These are phyloP conservation scores for Coelastrella sp. DNA, from an alignment of 139 green algal genomes.

Conservation along the genomic window DNA sequence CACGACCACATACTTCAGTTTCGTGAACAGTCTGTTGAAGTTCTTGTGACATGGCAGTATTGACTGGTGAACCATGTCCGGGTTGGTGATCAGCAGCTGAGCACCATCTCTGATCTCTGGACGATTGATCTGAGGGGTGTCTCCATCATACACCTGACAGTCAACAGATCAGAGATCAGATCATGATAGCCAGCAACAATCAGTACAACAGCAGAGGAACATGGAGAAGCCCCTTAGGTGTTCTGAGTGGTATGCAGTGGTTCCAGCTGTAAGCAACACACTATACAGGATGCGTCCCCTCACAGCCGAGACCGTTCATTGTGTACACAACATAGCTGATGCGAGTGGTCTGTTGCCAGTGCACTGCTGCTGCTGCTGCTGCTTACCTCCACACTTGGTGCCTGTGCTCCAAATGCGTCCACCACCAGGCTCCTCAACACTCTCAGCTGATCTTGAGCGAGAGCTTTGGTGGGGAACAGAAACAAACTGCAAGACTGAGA, in stretches of 20 bases:
- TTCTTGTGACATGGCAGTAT: conserved; percentile 84
- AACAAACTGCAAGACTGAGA: conserved; percentile 78
- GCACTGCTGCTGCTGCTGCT: too few species aligned
- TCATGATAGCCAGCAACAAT: too few species aligned
- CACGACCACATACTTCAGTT: conserved; percentile 86
- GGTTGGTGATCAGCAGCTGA: conserved; percentile 92
- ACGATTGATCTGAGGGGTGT: conserved; percentile 76
- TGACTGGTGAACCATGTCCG: conserved; percentile 95
- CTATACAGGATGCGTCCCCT: not conserved
- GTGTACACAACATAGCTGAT: not conserved
- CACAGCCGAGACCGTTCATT: too few species aligned
- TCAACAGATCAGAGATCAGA: too few species aligned
- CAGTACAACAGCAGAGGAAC: too few species aligned
- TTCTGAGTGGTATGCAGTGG: too few species aligned
- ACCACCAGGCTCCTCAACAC: conserved; percentile 65
- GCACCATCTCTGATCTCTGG: conserved; percentile 61
- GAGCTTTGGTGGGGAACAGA: conserved; percentile 95
- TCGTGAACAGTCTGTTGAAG: conserved; percentile 80
- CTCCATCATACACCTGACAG: conserved; percentile 87
- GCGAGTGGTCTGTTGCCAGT: too few species aligned
- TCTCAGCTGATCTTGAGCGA: conserved; percentile 85
- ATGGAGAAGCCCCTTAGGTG: too few species aligned
- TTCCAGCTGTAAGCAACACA: not conserved
- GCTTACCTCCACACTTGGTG: conserved; percentile 61
- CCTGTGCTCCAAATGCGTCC: conserved; percentile 66